Base-by-base conservation (phyloP, 2,329 filamentous ascomycete species). In the Rhynchosporium agropyri region DNA sequence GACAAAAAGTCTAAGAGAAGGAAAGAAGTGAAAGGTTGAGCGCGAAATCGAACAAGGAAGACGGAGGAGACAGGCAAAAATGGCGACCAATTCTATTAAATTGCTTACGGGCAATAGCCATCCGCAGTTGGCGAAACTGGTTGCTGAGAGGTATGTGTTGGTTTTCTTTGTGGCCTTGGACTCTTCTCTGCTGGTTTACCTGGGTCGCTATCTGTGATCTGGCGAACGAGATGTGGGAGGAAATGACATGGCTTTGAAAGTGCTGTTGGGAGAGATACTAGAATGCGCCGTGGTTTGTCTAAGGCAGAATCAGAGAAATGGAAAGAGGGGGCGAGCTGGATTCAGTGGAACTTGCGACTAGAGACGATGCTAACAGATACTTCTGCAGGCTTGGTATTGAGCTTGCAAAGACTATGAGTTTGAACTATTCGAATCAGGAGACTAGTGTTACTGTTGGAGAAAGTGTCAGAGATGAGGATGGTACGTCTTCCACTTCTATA, bases 401-500 rank as follows among this genome's bases (percentile, higher is more conserved):
- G 43, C 43, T 46, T 6, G 43, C 43, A 8, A 46, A 46, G 43
- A 46, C 43, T 28, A 46, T 46, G 80, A 89, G 89, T 67, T 81
- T 94, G 66, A 91, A 93, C 75, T 92, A 93, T 79, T 93, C 90
- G 54, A 94, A 94, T 77, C 89, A 92, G 73, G 90, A 95, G 76
- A 93, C 89, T 58, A 91, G 89, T 70, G 92, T 98, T 63, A 97
- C 92, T 26, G 96, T 97, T 72, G 93, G 94, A 75, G 94, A 98
- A 80, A 96, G 91, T 67, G 94, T 98, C 61, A 86, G 94, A 78
- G 94, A 98, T 76, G 94, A 98, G 83, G 94, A 98, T 85, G 88
- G 87, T 90, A 67, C 12, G 20, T 33, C 15, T 8, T 12, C 13
- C 31, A 31, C 40, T 15, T 49, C 26, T 9, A 10, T 6, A 12